Evolutionary conservation across 2,329 filamentous ascomycete species (phyloP).

Genomic region (Leptodontidium sp.): DNA sequence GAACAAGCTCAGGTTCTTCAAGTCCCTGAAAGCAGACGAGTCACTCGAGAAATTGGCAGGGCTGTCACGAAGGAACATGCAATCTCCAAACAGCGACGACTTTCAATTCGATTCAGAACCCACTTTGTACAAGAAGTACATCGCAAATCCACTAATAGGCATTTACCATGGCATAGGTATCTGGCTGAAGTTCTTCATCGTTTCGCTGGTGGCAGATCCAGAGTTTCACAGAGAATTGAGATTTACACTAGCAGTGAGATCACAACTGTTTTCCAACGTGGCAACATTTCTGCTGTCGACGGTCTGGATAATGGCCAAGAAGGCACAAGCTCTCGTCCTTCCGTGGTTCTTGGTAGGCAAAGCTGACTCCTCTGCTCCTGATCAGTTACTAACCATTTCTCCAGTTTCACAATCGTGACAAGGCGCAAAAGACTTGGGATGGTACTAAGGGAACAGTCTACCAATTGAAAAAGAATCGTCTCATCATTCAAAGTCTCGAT

Average conservation of each 20-base stretch:
- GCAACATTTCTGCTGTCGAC: constrained; percentile 49
- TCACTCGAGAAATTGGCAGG: constrained; percentile 16
- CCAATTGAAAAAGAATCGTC: constrained; percentile 10
- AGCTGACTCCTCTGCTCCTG: not conserved
- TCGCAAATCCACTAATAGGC: constrained; percentile 26
- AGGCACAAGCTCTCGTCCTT: not conserved
- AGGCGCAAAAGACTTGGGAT: constrained; percentile 20
- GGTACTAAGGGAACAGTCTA: constrained; percentile 19
- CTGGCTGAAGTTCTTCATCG: constrained; percentile 53
- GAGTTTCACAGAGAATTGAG: constrained; percentile 55
- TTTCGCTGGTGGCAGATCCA: constrained; percentile 53
- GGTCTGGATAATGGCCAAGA: constrained; percentile 55
- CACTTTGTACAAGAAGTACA: not conserved
- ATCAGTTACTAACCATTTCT: not conserved
- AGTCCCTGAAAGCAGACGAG: constrained; percentile 23
- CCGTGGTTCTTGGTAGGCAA: constrained; percentile 20
- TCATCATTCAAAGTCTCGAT: constrained; percentile 49
- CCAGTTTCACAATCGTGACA: constrained; percentile 17
- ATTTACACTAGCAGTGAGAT: constrained; percentile 49
- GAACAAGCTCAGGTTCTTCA: constrained; percentile 27
- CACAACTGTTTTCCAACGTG: constrained; percentile 47
- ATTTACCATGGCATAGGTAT: constrained; percentile 53
- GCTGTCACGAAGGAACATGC: not conserved
- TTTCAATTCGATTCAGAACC: constrained; percentile 10
- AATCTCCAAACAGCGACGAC: not conserved